Conservation (phyloP, 495 filamentous ascomycete genomes). For the Chaetomium fimeti region DNA sequence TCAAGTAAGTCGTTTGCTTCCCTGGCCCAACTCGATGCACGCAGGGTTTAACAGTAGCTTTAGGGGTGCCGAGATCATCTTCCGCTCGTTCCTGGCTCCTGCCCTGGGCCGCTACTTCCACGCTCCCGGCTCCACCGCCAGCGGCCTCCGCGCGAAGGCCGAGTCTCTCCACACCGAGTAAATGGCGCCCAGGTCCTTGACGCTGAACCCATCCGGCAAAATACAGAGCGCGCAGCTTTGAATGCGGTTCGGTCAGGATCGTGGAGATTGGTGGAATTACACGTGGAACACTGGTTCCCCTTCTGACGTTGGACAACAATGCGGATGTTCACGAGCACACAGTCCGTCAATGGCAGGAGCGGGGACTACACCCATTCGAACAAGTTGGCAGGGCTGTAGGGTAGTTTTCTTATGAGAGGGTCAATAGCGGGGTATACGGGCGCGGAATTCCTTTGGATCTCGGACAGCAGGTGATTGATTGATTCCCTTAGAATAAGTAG, state of each 20-base stretch:
- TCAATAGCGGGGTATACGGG: conserved; percentile 23
- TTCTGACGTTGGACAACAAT: conserved; percentile 34
- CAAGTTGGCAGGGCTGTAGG: conserved; percentile 23
- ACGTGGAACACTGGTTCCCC: conserved; percentile 23
- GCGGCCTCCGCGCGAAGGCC: conserved; percentile 87
- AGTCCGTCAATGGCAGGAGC: conserved; percentile 25
- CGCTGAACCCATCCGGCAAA: conserved; percentile 16
- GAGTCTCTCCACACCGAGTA: conserved; percentile 68
- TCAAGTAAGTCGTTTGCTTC: conserved; percentile 61
- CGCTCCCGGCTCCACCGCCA: conserved; percentile 70
- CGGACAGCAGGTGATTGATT: neutral
- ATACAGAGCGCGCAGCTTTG: conserved; percentile 30
- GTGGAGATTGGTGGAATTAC: conserved; percentile 12
- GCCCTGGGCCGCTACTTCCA: conserved; percentile 88
- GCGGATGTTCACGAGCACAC: conserved; percentile 24
- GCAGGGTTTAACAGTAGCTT: conserved; percentile 12
- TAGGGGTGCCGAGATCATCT: conserved; percentile 93
- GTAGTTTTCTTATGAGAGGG: conserved; percentile 18
- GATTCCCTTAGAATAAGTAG: conserved; percentile 28
- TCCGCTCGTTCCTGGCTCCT: conserved; percentile 92
- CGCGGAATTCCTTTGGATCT: conserved; percentile 23
- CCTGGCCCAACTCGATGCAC: neutral
- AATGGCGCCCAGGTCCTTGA: conserved; percentile 9
- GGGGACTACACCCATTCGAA: conserved; percentile 22
- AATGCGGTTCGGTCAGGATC: conserved; percentile 14